Evolutionary conservation across 495 filamentous ascomycete genomes (phyloP).

Genomic region (Aspergillus affinis): DNA sequence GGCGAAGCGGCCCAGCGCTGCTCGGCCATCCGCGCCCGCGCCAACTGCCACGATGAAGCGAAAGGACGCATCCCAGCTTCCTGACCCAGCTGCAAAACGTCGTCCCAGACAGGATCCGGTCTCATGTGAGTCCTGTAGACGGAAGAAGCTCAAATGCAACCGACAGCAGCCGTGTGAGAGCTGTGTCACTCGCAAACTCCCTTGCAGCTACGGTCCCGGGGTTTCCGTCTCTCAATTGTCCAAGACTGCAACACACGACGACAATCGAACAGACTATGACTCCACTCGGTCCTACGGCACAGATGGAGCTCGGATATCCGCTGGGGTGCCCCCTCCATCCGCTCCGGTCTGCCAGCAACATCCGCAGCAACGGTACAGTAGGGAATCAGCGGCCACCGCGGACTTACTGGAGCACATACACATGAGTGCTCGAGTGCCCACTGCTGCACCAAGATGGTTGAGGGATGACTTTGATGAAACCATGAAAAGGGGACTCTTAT

Average conservation of each 20-base stretch:
- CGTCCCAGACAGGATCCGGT: slow-evolving; percentile 46
- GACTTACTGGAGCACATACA: slow-evolving; percentile 43
- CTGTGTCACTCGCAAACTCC: slow-evolving; percentile 37
- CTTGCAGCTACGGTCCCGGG: slow-evolving; percentile 30
- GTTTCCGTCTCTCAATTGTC: neutral
- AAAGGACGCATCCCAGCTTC: slow-evolving; percentile 1
- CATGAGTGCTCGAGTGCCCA: slow-evolving; percentile 37
- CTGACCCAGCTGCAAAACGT: slow-evolving; percentile 18
- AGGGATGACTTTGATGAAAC: slow-evolving; percentile 18
- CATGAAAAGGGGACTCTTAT: neutral
- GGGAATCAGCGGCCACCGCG: slow-evolving; percentile 29
- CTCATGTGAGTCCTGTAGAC: slow-evolving; percentile 46
- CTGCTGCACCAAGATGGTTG: slow-evolving; percentile 25
- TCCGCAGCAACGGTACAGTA: slow-evolving; percentile 6
- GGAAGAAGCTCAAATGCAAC: slow-evolving; percentile 48
- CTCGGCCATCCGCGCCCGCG: neutral
- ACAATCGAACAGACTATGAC: neutral
- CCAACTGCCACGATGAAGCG: slow-evolving; percentile 30
- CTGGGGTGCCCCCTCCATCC: neutral
- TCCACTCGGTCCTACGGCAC: neutral
- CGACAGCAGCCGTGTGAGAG: slow-evolving; percentile 45
- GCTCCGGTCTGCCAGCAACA: neutral
- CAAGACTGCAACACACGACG: neutral
- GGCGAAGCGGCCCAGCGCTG: neutral
- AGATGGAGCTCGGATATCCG: neutral